Base-by-base conservation (phyloP, 768 basidiomycete species). In the Pisolithus orientalis region DNA sequence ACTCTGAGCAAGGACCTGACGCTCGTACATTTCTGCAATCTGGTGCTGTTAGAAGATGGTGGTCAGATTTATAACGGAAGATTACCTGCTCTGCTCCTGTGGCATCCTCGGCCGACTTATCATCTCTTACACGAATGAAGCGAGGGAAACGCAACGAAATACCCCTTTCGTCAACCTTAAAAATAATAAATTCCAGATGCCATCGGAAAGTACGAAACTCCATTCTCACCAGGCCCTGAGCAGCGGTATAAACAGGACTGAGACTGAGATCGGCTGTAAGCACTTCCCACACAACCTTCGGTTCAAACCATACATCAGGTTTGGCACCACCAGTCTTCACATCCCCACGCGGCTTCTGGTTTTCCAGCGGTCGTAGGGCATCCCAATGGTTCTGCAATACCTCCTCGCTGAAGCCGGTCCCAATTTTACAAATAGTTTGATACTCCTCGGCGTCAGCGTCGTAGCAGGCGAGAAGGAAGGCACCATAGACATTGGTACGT, bases 391-490 rank as follows among this genome's bases (percentile, higher is more conserved):
- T 70, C 62, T 87, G 83, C 32, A 99, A 69, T 53, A 80, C 77
- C 64, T 98, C 96, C 61, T 99, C 96, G 52, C 87, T 90, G 72
- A 99, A 98, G 1, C 96, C 96, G 0, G 96, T 99, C 8, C 96
- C 96, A 59, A 99, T 96, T 69, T 99, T 99, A 79, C 96, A 98
- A 49, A 98, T 93, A 4, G 94, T 94, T 64, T 99, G 96, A 66
- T 80, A 98, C 65, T 90, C 89, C 67, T 97, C 95, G 17, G 87
- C 79, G 59, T 98, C 96, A 52, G 84, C 75, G 67, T 99, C 96
- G 66, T 93, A 98, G 70, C 95, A 97, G 7, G 96, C 96, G 37
- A 99, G 81, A 24, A 98, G 79, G 81, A 96, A 98, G 11, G 96
- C 96, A 47, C 96, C 96, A 64, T 98, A 99, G 28, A 96, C 90